Evolutionary conservation across 306 rosid species (phyloP).

Genomic region (Casuarina cunninghamiana): DNA sequence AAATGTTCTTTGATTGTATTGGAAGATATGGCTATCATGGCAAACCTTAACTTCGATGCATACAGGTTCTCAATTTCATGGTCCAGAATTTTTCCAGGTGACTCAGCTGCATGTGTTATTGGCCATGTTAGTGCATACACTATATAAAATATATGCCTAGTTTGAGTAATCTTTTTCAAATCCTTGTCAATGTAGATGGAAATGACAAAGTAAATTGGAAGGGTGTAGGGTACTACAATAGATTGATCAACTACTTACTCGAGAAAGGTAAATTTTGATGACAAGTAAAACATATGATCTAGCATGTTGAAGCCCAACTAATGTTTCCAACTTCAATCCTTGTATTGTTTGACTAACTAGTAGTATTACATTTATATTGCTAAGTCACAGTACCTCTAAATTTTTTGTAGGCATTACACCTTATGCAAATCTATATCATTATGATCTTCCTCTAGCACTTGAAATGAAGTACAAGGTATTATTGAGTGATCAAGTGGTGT

Average conservation of each 20-base stretch:
- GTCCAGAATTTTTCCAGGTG: slow-evolving; percentile 95
- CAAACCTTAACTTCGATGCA: slow-evolving; percentile 70
- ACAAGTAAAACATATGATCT: background rate
- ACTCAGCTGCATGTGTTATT: background rate
- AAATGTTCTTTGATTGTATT: slow-evolving; percentile 26
- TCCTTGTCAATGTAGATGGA: slow-evolving; percentile 57
- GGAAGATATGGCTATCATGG: slow-evolving; percentile 83
- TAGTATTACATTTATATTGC: no score
- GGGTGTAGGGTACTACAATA: slow-evolving; percentile 91
- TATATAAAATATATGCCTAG: background rate
- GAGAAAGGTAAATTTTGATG: slow-evolving; percentile 49
- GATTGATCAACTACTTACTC: slow-evolving; percentile 71
- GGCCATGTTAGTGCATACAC: background rate
- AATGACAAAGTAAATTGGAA: slow-evolving; percentile 78
- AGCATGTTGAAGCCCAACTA: background rate
- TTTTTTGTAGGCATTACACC: slow-evolving; percentile 75
- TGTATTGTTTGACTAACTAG: no score
- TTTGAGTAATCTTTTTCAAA: background rate
- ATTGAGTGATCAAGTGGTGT: slow-evolving; percentile 72
- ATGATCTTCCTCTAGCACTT: slow-evolving; percentile 88
- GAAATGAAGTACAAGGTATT: slow-evolving; percentile 75
- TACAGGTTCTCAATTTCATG: slow-evolving; percentile 94
- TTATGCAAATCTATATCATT: slow-evolving; percentile 85
- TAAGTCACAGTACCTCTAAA: background rate
- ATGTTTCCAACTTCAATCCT: no score